Base-by-base conservation (phyloP, 371 early-diverging fungal genomes). In the Mucor saturninus region DNA sequence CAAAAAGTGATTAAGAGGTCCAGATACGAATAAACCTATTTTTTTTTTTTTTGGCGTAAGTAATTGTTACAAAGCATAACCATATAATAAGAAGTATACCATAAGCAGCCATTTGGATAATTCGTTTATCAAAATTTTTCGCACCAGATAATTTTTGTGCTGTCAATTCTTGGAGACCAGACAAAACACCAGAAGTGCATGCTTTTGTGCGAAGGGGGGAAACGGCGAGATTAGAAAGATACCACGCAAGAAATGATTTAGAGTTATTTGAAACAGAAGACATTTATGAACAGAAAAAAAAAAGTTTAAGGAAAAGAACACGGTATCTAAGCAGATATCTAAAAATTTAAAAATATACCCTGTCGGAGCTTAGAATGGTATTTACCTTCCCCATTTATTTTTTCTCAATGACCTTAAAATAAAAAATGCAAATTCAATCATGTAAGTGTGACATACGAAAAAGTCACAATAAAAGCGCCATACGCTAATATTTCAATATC, bases 101-200 rank as follows among this genome's bases (percentile, higher is more conserved):
- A 69, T 93, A 93, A 37, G 87, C 84, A 39, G 91, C 85, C 91
- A 95, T 93, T 77, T 92, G 88, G 51, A 89, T 72, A 14, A 92
- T 83, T 43, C 89, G 87, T 63, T 84, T 83, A 77, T 88, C 85
- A 53, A 89, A 68, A 11, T 65, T 60, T 72, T 83, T 83, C 54
- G 69, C 72, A 52, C 90, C 92, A 14, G 91, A 85, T 50, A 87
- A 73, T 62, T 85, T 83, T 59, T 88, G 86, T 35, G 93, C 93
- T 43, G 90, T 79, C 61, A 89, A 74, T 69, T 95, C 95, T 71
- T 93, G 93, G 11, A 89, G 68, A 62, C 87, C 90, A 59, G 89
- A 83, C 61, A 93, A 85, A 5, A 85, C 64, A 42, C 90, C 92
- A 13, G 90, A 81, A 26, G 93, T 94, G 65, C 84, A 72, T n/a